Evolutionary conservation across 2,329 filamentous ascomycete genomes (phyloP), one percentile per base, ranked within the genome.

Genomic region (Trematosphaeria pertusa): DNA sequence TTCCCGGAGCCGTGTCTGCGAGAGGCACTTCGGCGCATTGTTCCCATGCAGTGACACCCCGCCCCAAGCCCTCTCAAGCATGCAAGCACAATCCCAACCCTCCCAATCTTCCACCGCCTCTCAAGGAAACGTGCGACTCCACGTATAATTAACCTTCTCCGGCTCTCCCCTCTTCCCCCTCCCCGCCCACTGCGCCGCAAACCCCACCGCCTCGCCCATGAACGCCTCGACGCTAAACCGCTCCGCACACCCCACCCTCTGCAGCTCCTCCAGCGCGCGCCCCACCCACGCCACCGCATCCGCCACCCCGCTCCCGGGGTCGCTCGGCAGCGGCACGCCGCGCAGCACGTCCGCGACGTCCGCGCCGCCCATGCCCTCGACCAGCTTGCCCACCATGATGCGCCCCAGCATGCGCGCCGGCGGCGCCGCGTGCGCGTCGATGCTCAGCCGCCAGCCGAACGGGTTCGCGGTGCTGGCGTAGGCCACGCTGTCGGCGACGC

Each of bases 71-170:
- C n/a, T n/a, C n/a, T n/a, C n/a, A n/a, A n/a, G n/a, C n/a, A n/a
- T n/a, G n/a, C n/a, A n/a, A n/a, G n/a, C n/a, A n/a, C n/a, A n/a
- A n/a, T n/a, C n/a, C n/a, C n/a, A n/a, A n/a, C n/a, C n/a, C n/a
- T n/a, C n/a, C n/a, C n/a, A n/a, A n/a, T n/a, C n/a, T n/a, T n/a
- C n/a, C n/a, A n/a, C n/a, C n/a, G n/a, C n/a, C n/a, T n/a, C n/a
- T 54, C 44, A 57, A 33, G 54, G 54, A 34, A 58, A 58, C 1
- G 51, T 55, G 19, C 54, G 41, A 38, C 54, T 58, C 54, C 54
- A 55, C 4, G 54, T 58, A 38, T 55, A 58, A 33, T 58, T 58
- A 14, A 58, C 34, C 42, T 55, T 58, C 45, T 54, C 37, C 28
- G 40, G 28, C 28, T 37, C 32, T 9, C 36, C 28, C 7, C 38